These are phyloP conservation scores for Paragyromitra xinjiangensis DNA, from an alignment of 495 filamentous ascomycete genomes.

Conservation along the genomic window DNA sequence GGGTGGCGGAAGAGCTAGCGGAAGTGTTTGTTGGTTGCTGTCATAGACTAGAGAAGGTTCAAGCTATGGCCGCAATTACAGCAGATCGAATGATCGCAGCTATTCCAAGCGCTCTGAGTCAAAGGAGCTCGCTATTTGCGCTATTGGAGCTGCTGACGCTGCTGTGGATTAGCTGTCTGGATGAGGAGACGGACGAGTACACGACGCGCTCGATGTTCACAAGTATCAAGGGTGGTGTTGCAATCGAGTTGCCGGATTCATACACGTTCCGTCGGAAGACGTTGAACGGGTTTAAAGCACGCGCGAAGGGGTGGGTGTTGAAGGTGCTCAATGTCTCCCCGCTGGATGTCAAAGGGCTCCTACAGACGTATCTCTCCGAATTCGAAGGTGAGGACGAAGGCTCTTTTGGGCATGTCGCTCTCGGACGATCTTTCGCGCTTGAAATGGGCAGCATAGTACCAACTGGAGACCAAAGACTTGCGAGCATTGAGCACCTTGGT, in stretches of 20 bases:
- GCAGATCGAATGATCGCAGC: constrained; percentile 83
- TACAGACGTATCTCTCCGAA: constrained; percentile 94
- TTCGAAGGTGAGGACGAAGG: constrained; percentile 78
- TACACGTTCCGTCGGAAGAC: constrained; percentile 80
- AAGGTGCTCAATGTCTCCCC: constrained; percentile 83
- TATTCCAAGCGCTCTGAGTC: constrained; percentile 89
- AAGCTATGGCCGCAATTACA: constrained; percentile 79
- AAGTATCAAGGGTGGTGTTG: constrained; percentile 76
- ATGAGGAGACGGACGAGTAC: constrained; percentile 93
- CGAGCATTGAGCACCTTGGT: constrained; percentile 75
- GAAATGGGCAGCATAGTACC: constrained; percentile 92
- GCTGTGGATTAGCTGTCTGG: constrained; percentile 93
- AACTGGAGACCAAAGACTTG: constrained; percentile 83
- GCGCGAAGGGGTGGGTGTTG: constrained; percentile 81
- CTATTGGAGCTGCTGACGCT: constrained; percentile 88
- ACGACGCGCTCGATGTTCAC: constrained; percentile 81
- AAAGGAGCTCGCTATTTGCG: constrained; percentile 87
- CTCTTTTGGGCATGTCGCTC: constrained; percentile 83
- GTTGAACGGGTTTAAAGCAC: constrained; percentile 76
- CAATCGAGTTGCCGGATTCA: constrained; percentile 89
- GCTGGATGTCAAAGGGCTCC: constrained; percentile 90
- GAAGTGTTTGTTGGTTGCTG: constrained; percentile 86
- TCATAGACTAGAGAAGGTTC: constrained; percentile 87
- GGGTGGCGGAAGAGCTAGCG: constrained; percentile 86
- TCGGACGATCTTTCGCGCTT: constrained; percentile 93